These are phyloP conservation scores for Fusarium tjaetaba DNA, from an alignment of 2,329 filamentous ascomycete species.

Conservation along the genomic window DNA sequence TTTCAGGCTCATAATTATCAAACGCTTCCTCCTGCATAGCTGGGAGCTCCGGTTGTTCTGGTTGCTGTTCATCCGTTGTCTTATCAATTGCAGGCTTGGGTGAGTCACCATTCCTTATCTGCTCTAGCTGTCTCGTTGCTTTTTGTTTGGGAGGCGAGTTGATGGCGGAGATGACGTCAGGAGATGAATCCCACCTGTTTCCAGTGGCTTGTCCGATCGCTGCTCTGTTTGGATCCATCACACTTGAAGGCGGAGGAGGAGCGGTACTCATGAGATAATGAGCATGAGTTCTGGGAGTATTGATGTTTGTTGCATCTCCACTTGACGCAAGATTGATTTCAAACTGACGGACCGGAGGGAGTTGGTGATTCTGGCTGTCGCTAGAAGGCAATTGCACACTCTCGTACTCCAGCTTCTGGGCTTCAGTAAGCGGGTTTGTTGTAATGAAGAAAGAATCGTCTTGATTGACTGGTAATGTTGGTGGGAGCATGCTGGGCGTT, in stretches of 20 bases:
- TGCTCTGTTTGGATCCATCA: slow-evolving; percentile 1
- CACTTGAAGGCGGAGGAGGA: slow-evolving; percentile 27
- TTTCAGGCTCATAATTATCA: slow-evolving; percentile 26
- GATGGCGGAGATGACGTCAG: slow-evolving; percentile 36
- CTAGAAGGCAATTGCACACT: slow-evolving; percentile 35
- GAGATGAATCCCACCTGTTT: slow-evolving; percentile 36
- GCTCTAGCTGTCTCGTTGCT: slow-evolving; percentile 8
- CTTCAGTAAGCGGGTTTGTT: slow-evolving; percentile 48
- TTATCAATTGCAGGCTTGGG: background rate
- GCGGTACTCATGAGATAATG: slow-evolving; percentile 33
- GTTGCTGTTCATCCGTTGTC: background rate
- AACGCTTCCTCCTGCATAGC: background rate
- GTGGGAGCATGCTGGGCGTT: slow-evolving; percentile 43
- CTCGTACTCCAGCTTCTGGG: slow-evolving; percentile 52
- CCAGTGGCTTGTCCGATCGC: background rate
- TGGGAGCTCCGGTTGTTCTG: background rate
- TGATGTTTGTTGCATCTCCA: slow-evolving; percentile 49
- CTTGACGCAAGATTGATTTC: slow-evolving; percentile 44
- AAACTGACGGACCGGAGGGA: slow-evolving; percentile 32
- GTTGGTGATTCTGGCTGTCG: slow-evolving; percentile 17
- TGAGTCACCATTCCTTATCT: background rate
- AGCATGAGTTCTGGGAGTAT: slow-evolving; percentile 47
- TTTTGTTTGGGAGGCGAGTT: slow-evolving; percentile 22
- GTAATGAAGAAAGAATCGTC: slow-evolving; percentile 49
- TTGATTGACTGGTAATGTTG: slow-evolving; percentile 41